These are phyloP conservation scores for Cladobotryum protrusum DNA, from an alignment of 2,329 filamentous ascomycete genomes.

Conservation along the genomic window DNA sequence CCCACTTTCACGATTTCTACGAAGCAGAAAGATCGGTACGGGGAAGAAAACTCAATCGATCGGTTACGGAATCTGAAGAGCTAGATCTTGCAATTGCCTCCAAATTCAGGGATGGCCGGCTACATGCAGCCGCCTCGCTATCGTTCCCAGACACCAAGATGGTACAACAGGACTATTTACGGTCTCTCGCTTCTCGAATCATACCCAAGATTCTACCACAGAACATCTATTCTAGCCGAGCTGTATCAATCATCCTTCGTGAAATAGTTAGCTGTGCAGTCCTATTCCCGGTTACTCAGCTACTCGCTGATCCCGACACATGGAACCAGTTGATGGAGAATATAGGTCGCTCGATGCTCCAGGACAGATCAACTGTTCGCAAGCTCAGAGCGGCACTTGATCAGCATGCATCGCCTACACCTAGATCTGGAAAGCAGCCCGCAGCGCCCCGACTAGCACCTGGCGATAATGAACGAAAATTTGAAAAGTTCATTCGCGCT, in stretches of 20 bases:
- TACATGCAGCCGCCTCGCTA: conserved; percentile 80
- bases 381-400: conserved; percentile 88
- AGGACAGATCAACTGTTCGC: conserved; percentile 90
- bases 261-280: conserved; percentile 95
- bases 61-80: conserved; percentile 93
- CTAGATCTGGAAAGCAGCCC: conserved; percentile 56
- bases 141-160: conserved; percentile 78
- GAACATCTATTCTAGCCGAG: conserved; percentile 68
- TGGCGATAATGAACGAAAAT: conserved; percentile 82
- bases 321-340: conserved; percentile 97
- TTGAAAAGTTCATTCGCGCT: conserved; percentile 87
- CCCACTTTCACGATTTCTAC: conserved; percentile 84
- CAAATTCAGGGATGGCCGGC: conserved; percentile 81
- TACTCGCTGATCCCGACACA: conserved; percentile 85
- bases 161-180: conserved; percentile 82
- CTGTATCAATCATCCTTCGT: conserved; percentile 72
- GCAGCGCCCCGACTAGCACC: conserved; percentile 74
- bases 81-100: conserved; percentile 91
- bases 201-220: conserved; percentile 69
- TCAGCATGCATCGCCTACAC: conserved; percentile 81
- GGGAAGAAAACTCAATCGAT: conserved; percentile 80
- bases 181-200: conserved; percentile 64
- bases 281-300: conserved; percentile 70
- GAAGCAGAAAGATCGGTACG: conserved; percentile 82
- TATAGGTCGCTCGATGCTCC: conserved; percentile 76